Percentiles rank a stretch among this genome's conserved stretches.
Evolutionary conservation across 805 yeast genomes (phyloP).

Genomic region (Tetrapisispora arboricola): DNA sequence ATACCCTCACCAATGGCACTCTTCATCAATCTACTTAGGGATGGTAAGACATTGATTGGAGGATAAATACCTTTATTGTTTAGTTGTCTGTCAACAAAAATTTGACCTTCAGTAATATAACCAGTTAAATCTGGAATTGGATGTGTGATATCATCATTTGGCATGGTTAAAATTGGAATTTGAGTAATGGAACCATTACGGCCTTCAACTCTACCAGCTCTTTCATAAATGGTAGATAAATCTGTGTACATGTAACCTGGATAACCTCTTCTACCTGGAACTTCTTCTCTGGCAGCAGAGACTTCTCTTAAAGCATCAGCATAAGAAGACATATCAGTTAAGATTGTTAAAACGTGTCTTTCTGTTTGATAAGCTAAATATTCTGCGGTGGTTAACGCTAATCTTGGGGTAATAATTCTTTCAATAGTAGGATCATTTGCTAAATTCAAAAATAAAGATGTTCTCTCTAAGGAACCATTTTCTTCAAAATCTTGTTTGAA

Average conservation of each 20-base stretch:
- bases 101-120: constrained; percentile 98
- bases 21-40: constrained; percentile 96
- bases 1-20: constrained; percentile 99
- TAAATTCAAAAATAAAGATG: constrained; percentile 89
- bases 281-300: constrained; percentile 99
- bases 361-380: constrained; percentile 98
- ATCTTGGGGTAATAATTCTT: constrained; percentile 97
- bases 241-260: constrained; percentile 99
- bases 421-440: constrained; percentile 99
- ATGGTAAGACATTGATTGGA: constrained; percentile 96
- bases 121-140: constrained; percentile 99
- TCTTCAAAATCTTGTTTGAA: constrained; percentile 99
- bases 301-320: constrained; percentile 99
- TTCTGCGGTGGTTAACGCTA: constrained; percentile 97
- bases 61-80: constrained; percentile 96
- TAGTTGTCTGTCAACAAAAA: constrained; percentile 92
- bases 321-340: constrained; percentile 99
- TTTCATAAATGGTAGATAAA: constrained; percentile 96
- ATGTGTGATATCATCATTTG: constrained; percentile 98
- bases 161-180: constrained; percentile 98
- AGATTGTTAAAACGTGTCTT: constrained; percentile 94
- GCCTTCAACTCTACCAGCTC: constrained; percentile 99
- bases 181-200: constrained; percentile 99
- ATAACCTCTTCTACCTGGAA: constrained; percentile 99
- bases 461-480: constrained; percentile 96